Evolutionary conservation across 305 asterid genomes (phyloP).

Genomic region (Fraxinus paxiana): DNA sequence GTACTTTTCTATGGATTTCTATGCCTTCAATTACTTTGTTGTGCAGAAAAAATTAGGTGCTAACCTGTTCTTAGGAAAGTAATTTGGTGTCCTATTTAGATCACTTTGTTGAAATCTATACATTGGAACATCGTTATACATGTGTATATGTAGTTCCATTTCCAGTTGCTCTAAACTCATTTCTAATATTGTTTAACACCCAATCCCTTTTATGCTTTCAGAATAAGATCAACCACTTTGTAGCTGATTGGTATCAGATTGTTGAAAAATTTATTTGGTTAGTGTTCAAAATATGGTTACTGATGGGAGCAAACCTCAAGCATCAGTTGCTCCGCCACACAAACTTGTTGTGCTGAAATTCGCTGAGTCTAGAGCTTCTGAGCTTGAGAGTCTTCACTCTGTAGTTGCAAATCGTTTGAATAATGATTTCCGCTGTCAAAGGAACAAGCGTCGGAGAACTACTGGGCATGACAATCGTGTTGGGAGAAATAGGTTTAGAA

Average conservation of each 20-base stretch:
- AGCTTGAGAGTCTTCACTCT: slow-evolving; percentile 66
- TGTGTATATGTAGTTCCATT: background rate
- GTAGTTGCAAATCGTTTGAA: slow-evolving; percentile 50
- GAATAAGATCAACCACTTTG: background rate
- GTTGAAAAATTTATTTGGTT: background rate
- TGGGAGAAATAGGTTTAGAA: slow-evolving; percentile 42
- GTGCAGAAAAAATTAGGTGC: background rate
- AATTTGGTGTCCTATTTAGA: background rate
- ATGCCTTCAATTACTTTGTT: background rate
- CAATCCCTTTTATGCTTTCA: background rate
- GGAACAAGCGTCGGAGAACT: slow-evolving; percentile 62
- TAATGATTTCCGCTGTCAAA: slow-evolving; percentile 59
- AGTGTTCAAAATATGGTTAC: slow-evolving; percentile 27
- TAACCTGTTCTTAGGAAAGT: background rate
- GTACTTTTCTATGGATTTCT: background rate
- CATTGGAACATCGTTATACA: background rate
- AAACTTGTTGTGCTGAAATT: slow-evolving; percentile 67
- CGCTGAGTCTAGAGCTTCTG: slow-evolving; percentile 75
- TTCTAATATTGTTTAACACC: background rate
- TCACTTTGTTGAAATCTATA: background rate
- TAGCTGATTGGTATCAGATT: background rate
- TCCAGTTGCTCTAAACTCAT: background rate
- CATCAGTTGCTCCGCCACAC: slow-evolving; percentile 49
- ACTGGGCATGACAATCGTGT: slow-evolving; percentile 2
- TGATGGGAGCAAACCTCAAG: slow-evolving; percentile 35